Evolutionary conservation across 2,329 filamentous ascomycete species (phyloP).

Genomic region (Balansia obtecta): DNA sequence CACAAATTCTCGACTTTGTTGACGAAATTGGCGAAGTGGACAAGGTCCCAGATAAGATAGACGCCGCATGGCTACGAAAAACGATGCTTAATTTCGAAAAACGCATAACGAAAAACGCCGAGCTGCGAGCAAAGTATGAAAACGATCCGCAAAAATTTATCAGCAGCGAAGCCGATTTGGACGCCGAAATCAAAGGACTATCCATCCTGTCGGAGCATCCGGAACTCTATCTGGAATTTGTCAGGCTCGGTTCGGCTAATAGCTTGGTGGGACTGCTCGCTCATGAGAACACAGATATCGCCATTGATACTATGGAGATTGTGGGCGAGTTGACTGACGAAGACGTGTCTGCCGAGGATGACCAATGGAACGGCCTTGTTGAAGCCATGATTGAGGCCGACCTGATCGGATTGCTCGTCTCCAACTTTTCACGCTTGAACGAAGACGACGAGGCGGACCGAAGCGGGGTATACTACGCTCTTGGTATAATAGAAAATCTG

Average conservation of each 20-base stretch:
- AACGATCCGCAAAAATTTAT: conserved; percentile 73
- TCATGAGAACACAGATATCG: conserved; percentile 95
- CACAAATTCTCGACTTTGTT: conserved; percentile 77
- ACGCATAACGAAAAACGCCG: conserved; percentile 80
- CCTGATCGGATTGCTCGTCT: conserved; percentile 59
- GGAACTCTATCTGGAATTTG: conserved; percentile 70
- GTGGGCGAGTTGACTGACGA: conserved; percentile 88
- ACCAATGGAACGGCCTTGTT: conserved; percentile 70
- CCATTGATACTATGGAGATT: conserved; percentile 81
- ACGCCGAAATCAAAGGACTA: conserved; percentile 74
- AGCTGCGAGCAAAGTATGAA: conserved; percentile 77
- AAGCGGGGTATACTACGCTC: conserved; percentile 73
- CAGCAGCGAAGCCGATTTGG: conserved; percentile 75
- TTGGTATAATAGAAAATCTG: conserved; percentile 76
- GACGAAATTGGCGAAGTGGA: conserved; percentile 36
- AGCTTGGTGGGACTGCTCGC: conserved; percentile 73
- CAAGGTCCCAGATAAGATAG: conserved; percentile 58
- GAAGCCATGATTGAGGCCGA: conserved; percentile 55
- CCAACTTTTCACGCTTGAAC: conserved; percentile 68
- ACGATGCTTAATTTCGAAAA: conserved; percentile 77
- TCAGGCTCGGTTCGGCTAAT: conserved; percentile 56
- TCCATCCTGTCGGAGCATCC: conserved; percentile 82
- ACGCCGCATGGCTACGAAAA: conserved; percentile 70
- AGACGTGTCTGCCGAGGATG: conserved; percentile 69
- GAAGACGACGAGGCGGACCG: conserved; percentile 63